Evolutionary conservation across 192 early-diverging fungal genomes (phyloP).

Genomic region (Jimgerdemannia lactiflua): DNA sequence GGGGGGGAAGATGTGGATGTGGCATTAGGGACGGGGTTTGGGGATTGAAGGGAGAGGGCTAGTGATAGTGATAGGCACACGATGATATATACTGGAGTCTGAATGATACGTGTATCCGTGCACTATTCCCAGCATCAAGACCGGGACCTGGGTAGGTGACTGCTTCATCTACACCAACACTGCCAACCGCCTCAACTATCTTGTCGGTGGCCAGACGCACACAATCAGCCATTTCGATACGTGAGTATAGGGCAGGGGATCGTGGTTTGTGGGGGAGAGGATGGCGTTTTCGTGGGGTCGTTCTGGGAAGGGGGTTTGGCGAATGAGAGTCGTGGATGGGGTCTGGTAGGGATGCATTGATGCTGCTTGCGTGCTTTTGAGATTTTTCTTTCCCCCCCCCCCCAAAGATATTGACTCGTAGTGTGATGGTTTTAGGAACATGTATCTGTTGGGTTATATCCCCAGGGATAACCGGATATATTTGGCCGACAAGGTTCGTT

Average conservation of each 20-base stretch:
- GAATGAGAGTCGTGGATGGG: no score
- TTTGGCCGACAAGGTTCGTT: constrained; percentile 77
- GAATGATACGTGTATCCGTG: constrained; percentile 6
- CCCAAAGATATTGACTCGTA: no score
- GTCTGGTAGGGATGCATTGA: not conserved
- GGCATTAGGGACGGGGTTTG: not conserved
- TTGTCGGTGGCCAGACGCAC: constrained; percentile 92
- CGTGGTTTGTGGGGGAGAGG: not conserved
- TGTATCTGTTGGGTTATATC: constrained; percentile 94
- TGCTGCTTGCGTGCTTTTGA: constrained; percentile 6
- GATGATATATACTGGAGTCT: not conserved
- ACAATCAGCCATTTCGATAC: constrained; percentile 97
- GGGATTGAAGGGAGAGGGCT: not conserved
- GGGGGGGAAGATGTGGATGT: no score
- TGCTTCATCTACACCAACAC: constrained; percentile 98
- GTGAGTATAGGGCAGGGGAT: constrained; percentile 34
- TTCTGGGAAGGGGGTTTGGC: not conserved
- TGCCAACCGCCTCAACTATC: constrained; percentile 90
- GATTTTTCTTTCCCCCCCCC: not conserved
- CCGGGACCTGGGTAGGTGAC: constrained; percentile 98
- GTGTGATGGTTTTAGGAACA: constrained; percentile 37
- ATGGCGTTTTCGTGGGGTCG: not conserved
- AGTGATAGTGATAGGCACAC: no score
- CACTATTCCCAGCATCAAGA: constrained; percentile 65
- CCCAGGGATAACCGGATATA: constrained; percentile 93